Evolutionary conservation across 2,329 filamentous ascomycete genomes (phyloP), one percentile per base, ranked within the genome.

Genomic region (Tolypocladium amazonense): DNA sequence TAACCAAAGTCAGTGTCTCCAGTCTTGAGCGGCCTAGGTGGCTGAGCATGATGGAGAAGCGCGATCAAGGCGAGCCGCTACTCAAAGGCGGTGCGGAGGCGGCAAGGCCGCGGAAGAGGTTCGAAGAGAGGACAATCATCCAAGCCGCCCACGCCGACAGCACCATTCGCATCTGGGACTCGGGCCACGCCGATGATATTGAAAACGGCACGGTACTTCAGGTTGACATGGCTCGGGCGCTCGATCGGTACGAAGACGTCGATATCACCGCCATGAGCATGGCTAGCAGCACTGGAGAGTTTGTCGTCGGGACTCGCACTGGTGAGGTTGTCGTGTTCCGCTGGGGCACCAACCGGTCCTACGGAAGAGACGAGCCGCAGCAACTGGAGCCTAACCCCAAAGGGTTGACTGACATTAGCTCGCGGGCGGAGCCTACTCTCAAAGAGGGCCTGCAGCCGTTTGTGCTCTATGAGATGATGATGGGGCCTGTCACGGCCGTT

Each of bases 91-190:
- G 94, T 9, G 88, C 86, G 1, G 87, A 89, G 70, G 87, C 83
- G 1, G 79, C 81, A 6, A 84, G 86, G 63, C 84, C 87, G 8
- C 77, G 90, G 47, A 89, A 90, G 67, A 80, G 90, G 62, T 92
- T 90, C 66, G 92, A 96, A 68, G 82, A 87, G 62, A 84, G 94
- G 56, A 96, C 92, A 60, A 84, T 97, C 53, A 82, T 96, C 8
- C 88, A 93, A 62, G 90, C 90, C 5, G 88, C 91, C 0, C 93
- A 99, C 71, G 91, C 88, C 3, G 94, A 99, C 73, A 91, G 92
- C 58, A 95, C 89, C 0, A 80, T 99, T n/a, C 82, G 92, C 38
- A 78, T 97, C 8, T 99, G 92, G 92, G 94, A 99, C 73, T 85
- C 88, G 25, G 94, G 94, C 0, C 89, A 96, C 68, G 89, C 86